Evolutionary conservation across 768 basidiomycete genomes (phyloP), one percentile per base, ranked within the genome.

Genomic region (Mycena galericulata): DNA sequence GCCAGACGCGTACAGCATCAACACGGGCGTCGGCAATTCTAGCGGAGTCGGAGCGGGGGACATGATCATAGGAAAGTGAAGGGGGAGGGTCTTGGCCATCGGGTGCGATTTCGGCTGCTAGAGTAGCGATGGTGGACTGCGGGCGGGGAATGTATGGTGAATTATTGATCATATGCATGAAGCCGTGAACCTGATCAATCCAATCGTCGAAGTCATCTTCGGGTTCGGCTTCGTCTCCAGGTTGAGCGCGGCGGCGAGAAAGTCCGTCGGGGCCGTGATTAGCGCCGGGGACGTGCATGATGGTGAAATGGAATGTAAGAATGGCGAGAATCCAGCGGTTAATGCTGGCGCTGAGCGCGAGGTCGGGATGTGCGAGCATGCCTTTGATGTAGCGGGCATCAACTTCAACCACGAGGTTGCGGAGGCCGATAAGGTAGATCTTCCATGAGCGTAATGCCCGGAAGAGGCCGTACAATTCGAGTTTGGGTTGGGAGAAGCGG

Each of bases 351-450:
- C 69, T 78, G 4, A 75, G 77, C 43, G 65, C 73, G 30, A 69
- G 49, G 59, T 75, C 73, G 1, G 69, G 80, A 20, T 75, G 77
- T 17, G 63, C 68, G 17, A 78, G 63, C 79, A 80, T 84, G 7
- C 79, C 82, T 26, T 75, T 72, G 32, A 84, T 76, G 58, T 80
- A 84, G 18, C 74, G 69, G 0, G 81, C 80, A 57, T 84, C 80
- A 1, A 82, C 77, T 62, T 83, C 80, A 17, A 84, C 75, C 0
- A 73, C 62, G 0, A 84, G 70, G 38, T 79, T 76, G 8, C 73
- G 70, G 4, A 79, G 32, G 0, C 80, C 78, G 40, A 82, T 75
- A 17, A 81, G 34, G 26, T 75, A 76, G 0, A 75, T 53, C 29
- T 76, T 74, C 32, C 75, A 65, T 0, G 69, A 40, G 30, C 54